These are phyloP conservation scores for Lolium rigidum DNA, from an alignment of 176 grass and related monocot genomes.

Conservation along the genomic window DNA sequence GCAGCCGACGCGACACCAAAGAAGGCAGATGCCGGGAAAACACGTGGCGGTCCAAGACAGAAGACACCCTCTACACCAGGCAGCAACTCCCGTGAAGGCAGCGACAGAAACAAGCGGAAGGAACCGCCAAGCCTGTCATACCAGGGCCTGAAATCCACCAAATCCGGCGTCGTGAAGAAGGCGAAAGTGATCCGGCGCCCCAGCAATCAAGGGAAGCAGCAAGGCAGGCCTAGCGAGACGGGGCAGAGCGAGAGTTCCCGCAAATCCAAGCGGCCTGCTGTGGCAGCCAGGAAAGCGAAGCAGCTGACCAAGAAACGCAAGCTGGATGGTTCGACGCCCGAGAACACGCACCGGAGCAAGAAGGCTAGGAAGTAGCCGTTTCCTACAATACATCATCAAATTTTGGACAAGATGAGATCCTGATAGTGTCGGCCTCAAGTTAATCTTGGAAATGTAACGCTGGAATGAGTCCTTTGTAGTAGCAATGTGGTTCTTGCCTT, in stretches of 20 bases:
- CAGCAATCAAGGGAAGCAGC: constrained; percentile 50
- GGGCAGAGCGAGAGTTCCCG: constrained; percentile 14
- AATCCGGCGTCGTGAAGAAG: constrained; percentile 78
- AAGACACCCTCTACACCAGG: constrained; percentile 37
- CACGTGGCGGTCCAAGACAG: constrained; percentile 21
- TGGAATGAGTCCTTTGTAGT: not conserved
- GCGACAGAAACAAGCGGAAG: constrained; percentile 52
- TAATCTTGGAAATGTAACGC: constrained; percentile 26
- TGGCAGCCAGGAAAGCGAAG: constrained; percentile 81
- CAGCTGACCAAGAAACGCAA: constrained; percentile 83
- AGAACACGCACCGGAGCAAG: constrained; percentile 64
- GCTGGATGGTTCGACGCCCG: constrained; percentile 55
- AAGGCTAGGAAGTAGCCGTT: constrained; percentile 63
- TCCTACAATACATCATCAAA: not conserved
- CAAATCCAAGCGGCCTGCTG: constrained; percentile 71
- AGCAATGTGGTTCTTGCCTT: not conserved
- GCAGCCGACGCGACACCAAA: constrained; percentile 43
- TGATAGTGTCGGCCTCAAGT: not conserved
- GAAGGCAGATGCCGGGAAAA: constrained; percentile 35
- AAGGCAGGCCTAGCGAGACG: constrained; percentile 26
- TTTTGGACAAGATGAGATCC: constrained; percentile 28
- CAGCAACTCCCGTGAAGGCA: constrained; percentile 35
- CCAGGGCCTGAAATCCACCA: constrained; percentile 77
- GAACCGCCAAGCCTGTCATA: constrained; percentile 58
- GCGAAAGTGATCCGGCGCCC: constrained; percentile 36